Conservation (phyloP, 768 basidiomycete genomes). For the Hygrocybe punicea region DNA sequence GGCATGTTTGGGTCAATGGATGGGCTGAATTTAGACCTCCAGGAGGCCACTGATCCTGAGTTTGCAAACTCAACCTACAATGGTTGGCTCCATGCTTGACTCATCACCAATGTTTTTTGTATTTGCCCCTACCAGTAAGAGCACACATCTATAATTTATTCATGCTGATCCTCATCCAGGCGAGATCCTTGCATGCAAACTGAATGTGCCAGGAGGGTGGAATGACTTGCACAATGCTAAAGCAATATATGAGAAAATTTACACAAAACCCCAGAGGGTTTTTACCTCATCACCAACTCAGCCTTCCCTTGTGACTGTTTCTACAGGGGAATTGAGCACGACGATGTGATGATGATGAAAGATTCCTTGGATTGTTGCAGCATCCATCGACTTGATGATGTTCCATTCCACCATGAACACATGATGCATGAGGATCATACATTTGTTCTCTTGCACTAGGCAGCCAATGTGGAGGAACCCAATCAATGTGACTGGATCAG, state of each 20-base stretch:
- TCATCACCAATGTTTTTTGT: constrained; percentile 34
- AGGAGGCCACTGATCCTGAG: constrained; percentile 36
- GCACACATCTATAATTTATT: neutral
- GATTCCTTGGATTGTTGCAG: too few species aligned
- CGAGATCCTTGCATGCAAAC: constrained; percentile 29
- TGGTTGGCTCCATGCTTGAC: constrained; percentile 43
- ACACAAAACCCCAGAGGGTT: constrained; percentile 30
- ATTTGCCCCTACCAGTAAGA: constrained; percentile 22
- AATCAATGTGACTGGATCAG: too few species aligned
- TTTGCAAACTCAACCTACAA: constrained; percentile 45
- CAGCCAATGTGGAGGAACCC: too few species aligned
- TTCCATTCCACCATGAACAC: too few species aligned
- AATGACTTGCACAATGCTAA: constrained; percentile 40
- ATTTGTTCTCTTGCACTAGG: too few species aligned
- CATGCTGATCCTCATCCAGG: constrained; percentile 20
- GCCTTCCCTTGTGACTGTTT: constrained; percentile 37
- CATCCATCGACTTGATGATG: too few species aligned
- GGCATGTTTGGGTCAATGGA: constrained; percentile 44
- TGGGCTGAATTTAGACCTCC: constrained; percentile 34
- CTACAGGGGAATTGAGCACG: too few species aligned
- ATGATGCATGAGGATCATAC: too few species aligned
- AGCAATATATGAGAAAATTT: constrained; percentile 33
- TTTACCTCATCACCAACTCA: constrained; percentile 39
- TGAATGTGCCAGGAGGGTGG: constrained; percentile 44
- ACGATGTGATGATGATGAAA: too few species aligned